phyloP scores from a whole-genome alignment of 1,139 yeast genomes.

The Hansenula lynferdii region DNA sequence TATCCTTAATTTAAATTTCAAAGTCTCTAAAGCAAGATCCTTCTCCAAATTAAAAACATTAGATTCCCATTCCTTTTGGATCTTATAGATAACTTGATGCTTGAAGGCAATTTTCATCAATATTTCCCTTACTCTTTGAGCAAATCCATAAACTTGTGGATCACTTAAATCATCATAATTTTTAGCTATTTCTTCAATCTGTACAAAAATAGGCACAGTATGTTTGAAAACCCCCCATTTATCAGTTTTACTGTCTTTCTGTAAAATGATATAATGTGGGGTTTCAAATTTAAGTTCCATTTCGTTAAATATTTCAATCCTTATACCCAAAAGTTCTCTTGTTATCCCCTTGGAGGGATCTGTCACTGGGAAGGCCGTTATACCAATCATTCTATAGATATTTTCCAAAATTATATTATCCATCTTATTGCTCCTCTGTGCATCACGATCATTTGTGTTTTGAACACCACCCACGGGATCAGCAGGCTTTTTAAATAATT shows the following conservation, averaged over 20 bases:
- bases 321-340: slow-evolving; percentile 31
- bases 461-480: too few relatives aligned
- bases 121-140: slow-evolving; percentile 8
- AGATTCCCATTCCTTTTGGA: slow-evolving; percentile 3
- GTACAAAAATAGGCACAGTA: slow-evolving; percentile 38
- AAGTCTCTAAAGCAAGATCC: slow-evolving; percentile 14
- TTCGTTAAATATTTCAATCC: slow-evolving; percentile 39
- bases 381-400: slow-evolving; percentile 37
- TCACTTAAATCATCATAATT: slow-evolving; percentile 16
- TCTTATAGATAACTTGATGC: slow-evolving; percentile 15
- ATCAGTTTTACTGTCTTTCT: slow-evolving; percentile 25
- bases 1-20: slow-evolving; percentile 13
- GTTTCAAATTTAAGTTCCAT: slow-evolving; percentile 23
- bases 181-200: slow-evolving; percentile 17
- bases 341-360: slow-evolving; percentile 27
- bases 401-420: slow-evolving; percentile 32
- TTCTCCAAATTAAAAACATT: slow-evolving; percentile 14
- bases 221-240: slow-evolving; percentile 37
- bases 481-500: slow-evolving; percentile 21
- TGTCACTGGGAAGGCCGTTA: slow-evolving; percentile 40
- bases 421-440: slow-evolving; percentile 5
- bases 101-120: slow-evolving; percentile 14
- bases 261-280: slow-evolving; percentile 39
- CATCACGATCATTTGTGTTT: too few relatives aligned
- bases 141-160: slow-evolving; percentile 9